phyloP scores from a whole-genome alignment of 495 filamentous ascomycete species.

The Daldinia grandis region DNA sequence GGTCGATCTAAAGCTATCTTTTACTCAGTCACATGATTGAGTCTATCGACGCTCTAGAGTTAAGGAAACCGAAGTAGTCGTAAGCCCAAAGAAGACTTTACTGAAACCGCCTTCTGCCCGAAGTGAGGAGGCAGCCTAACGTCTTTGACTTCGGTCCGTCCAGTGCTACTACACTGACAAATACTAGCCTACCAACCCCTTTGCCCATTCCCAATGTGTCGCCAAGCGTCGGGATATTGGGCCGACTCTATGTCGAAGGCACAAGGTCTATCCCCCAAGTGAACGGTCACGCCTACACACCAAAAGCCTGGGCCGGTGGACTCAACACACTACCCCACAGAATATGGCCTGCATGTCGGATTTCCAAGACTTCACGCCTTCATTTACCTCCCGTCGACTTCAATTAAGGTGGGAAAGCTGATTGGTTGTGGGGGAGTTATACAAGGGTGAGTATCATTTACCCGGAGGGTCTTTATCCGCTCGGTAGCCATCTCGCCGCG shows the following conservation, averaged over 20 bases:
- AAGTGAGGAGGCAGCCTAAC: conserved; percentile 5
- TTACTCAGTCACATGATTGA: not conserved
- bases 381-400: conserved; percentile 5
- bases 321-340: conserved; percentile 8
- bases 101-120: conserved; percentile 10
- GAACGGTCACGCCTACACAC: not conserved
- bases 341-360: not conserved
- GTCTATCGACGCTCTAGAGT: not conserved
- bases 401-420: conserved; percentile 4
- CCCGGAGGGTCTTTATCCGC: conserved; percentile 37
- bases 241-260: not conserved
- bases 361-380: not conserved
- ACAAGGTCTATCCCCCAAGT: not conserved
- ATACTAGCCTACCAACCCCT: conserved; percentile 2
- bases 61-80: not conserved
- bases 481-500: conserved; percentile 38
- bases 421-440: conserved; percentile 21
- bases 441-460: conserved; percentile 20
- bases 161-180: conserved; percentile 17
- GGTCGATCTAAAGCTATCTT: not conserved
- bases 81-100: not conserved
- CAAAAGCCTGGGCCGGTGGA: conserved; percentile 8
- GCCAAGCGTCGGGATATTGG: not conserved
- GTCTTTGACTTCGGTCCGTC: conserved; percentile 3
- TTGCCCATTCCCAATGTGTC: not conserved